Evolutionary conservation across 352 stramenopile genomes (phyloP).

Genomic region (Peronospora farinosa): DNA sequence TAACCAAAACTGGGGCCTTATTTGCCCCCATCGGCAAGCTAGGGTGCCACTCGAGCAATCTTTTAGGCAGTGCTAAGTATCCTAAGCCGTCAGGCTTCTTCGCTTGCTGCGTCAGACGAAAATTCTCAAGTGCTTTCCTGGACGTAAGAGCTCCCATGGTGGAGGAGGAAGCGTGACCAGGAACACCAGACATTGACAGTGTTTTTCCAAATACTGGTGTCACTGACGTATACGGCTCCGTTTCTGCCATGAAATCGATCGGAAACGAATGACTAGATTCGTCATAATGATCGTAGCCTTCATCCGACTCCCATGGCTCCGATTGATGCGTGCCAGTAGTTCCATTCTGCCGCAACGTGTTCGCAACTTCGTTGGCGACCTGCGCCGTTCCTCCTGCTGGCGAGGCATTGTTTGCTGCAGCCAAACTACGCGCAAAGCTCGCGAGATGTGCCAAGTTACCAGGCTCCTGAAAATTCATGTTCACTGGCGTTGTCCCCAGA

Average conservation of each 20-base stretch:
- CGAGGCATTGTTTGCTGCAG: slow-evolving; percentile 22
- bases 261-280: slow-evolving; percentile 62
- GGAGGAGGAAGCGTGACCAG: slow-evolving; percentile 42
- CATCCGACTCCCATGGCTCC: slow-evolving; percentile 56
- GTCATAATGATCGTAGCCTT: slow-evolving; percentile 57
- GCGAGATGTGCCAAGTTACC: slow-evolving; percentile 70
- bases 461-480: slow-evolving; percentile 48
- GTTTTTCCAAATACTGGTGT: slow-evolving; percentile 16
- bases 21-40: slow-evolving; percentile 65
- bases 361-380: slow-evolving; percentile 72
- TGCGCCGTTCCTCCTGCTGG: slow-evolving; percentile 28
- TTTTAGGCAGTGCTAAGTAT: slow-evolving; percentile 73
- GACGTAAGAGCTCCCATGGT: slow-evolving; percentile 64
- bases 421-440: slow-evolving; percentile 58
- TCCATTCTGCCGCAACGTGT: slow-evolving; percentile 48
- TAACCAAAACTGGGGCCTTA: slow-evolving; percentile 72
- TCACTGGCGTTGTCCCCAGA: slow-evolving; percentile 21
- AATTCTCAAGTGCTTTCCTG: slow-evolving; percentile 54
- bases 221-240: slow-evolving; percentile 14
- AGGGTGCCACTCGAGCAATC: slow-evolving; percentile 75
- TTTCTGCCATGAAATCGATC: slow-evolving; percentile 36
- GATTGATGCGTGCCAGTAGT: slow-evolving; percentile 35
- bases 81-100: slow-evolving; percentile 56
- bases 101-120: slow-evolving; percentile 53
- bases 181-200: slow-evolving; percentile 30